Evolutionary conservation across 106 monocot species (phyloP).

Genomic region (Allium fistulosum): DNA sequence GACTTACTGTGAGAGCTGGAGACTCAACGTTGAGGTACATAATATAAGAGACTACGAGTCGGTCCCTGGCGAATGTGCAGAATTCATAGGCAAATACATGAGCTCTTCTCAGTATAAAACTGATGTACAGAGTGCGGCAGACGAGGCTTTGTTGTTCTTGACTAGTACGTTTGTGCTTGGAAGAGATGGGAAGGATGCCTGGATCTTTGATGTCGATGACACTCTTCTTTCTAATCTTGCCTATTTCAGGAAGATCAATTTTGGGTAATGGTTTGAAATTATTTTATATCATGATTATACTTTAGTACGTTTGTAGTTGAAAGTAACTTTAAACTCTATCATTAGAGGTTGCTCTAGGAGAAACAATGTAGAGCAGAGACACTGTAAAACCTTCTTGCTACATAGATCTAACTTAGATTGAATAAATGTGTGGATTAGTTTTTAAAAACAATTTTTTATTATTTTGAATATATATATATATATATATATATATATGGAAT

Average conservation of each 20-base stretch:
- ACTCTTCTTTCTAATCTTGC: constrained; percentile 45
- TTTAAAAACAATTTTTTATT: too few relatives aligned
- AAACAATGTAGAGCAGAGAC: too few relatives aligned
- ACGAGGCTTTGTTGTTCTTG: constrained; percentile 34
- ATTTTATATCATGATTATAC: too few relatives aligned
- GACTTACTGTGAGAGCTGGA: constrained; percentile 72
- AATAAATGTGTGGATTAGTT: too few relatives aligned
- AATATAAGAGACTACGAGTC: constrained; percentile 29
- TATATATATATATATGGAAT: too few relatives aligned
- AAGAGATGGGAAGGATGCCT: constrained; percentile 36
- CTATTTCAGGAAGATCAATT: constrained; percentile 32
- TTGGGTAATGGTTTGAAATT: constrained; percentile 15
- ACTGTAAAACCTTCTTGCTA: too few relatives aligned
- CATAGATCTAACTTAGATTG: too few relatives aligned
- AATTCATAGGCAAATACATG: constrained; percentile 35
- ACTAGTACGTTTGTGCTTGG: constrained; percentile 5
- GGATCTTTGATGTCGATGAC: constrained; percentile 60
- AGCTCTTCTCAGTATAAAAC: constrained; percentile 35
- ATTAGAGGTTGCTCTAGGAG: constrained; percentile 4
- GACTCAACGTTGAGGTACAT: constrained; percentile 52
- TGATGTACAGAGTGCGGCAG: constrained; percentile 30
- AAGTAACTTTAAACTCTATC: too few relatives aligned
- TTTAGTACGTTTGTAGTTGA: too few relatives aligned
- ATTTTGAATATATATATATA: too few relatives aligned
- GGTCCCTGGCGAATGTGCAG: constrained; percentile 35